phyloP scores from a whole-genome alignment of 2,329 filamentous ascomycete genomes.

The Xylaria sp. region DNA sequence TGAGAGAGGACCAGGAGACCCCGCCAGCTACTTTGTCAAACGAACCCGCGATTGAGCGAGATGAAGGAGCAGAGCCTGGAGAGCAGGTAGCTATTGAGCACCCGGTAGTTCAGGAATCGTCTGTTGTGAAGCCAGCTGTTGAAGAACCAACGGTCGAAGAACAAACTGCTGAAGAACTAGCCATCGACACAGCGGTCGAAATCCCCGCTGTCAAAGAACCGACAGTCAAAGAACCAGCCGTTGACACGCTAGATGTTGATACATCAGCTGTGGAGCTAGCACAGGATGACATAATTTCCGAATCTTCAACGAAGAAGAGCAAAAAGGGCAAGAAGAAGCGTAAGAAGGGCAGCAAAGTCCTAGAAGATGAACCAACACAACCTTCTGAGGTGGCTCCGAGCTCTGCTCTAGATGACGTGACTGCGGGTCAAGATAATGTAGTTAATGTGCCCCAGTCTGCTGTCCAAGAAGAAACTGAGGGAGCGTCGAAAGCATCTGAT shows the following conservation, averaged over 20 bases:
- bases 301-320: constrained; percentile 38
- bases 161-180: no score
- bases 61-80: constrained; percentile 24
- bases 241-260: not conserved
- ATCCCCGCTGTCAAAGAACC: not conserved
- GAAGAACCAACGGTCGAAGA: not conserved
- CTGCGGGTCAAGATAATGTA: constrained; percentile 10
- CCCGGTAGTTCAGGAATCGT: not conserved
- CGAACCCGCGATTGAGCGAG: constrained; percentile 6
- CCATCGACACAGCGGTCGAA: not conserved
- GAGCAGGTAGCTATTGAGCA: not conserved
- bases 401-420: constrained; percentile 2
- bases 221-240: not conserved
- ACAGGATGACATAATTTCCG: constrained; percentile 29
- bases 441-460: not conserved
- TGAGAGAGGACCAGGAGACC: not conserved
- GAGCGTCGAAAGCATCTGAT: not conserved
- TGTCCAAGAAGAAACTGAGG: not conserved
- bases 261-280: not conserved
- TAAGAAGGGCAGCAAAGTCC: constrained; percentile 34
- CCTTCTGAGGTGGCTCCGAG: not conserved
- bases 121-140: not conserved
- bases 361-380: constrained; percentile 26
- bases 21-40: not conserved
- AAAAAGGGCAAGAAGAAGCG: constrained; percentile 51